Conservation (phyloP, 1,284 basidiomycete species). For the Melampsora americana region DNA sequence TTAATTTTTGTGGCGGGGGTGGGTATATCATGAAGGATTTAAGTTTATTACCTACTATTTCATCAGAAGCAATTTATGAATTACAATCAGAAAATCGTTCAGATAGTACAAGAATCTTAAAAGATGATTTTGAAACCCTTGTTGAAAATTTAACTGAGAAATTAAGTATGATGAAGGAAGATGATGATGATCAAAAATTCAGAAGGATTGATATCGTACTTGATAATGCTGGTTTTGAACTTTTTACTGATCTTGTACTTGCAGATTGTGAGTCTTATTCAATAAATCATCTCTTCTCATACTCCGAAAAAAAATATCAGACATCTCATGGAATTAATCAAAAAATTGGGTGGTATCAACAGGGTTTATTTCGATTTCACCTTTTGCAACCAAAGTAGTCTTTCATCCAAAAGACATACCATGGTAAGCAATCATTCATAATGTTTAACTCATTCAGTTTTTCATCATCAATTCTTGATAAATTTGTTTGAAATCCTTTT, state of each 20-base stretch:
- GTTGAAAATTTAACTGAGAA: constrained; percentile 68
- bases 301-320: too few species aligned
- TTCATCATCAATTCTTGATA: background rate
- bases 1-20: background rate
- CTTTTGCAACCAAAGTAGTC: constrained; percentile 72
- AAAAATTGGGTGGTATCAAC: background rate
- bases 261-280: constrained; percentile 68
- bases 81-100: constrained; percentile 74
- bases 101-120: constrained; percentile 74
- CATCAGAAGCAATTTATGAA: constrained; percentile 73
- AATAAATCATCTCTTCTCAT: too few species aligned
- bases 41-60: constrained; percentile 74
- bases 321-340: too few species aligned
- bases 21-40: constrained; percentile 63
- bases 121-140: constrained; percentile 72
- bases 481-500: constrained; percentile 71
- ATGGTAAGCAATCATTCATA: constrained; percentile 74
- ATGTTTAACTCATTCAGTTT: background rate
- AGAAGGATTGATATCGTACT: constrained; percentile 80
- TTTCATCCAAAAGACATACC: constrained; percentile 89
- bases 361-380: constrained; percentile 72
- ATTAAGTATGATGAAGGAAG: background rate
- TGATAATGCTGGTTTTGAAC: constrained; percentile 92
- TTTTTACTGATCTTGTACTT: constrained; percentile 89
- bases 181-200: constrained; percentile 56